These are phyloP conservation scores for Coniochaeta pulveracea DNA, from an alignment of 2,329 filamentous ascomycete genomes.

Conservation along the genomic window DNA sequence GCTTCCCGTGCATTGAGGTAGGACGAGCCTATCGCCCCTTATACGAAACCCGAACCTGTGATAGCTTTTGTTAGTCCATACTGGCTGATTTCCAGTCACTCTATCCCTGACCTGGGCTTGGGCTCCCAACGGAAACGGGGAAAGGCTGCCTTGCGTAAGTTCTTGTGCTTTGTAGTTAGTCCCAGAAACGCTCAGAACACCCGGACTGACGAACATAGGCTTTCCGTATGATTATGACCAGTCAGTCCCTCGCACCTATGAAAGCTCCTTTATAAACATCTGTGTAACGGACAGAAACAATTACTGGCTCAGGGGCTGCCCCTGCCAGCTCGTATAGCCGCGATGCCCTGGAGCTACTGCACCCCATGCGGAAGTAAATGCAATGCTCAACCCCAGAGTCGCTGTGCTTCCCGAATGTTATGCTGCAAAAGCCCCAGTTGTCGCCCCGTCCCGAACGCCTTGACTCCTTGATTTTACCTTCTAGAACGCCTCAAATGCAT, in stretches of 20 bases:
- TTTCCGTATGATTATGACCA: no score
- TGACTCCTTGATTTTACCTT: not conserved
- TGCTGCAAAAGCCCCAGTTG: not conserved
- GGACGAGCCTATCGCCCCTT: not conserved
- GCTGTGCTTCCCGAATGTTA: not conserved
- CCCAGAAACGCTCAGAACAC: not conserved
- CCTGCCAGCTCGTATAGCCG: not conserved
- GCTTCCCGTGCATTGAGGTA: not conserved
- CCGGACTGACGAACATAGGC: not conserved
- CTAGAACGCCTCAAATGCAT: not conserved
- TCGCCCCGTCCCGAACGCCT: no score
- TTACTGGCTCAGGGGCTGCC: constrained; percentile 2
- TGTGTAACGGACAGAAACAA: no score
- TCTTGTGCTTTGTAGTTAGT: not conserved
- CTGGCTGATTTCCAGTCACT: not conserved
- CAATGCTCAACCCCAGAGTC: constrained; percentile 1
- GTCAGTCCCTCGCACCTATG: no score
- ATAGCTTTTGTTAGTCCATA: not conserved
- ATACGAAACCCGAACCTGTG: no score
- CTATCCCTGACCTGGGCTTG: not conserved
- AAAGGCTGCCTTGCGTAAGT: not conserved
- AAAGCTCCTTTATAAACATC: not conserved
- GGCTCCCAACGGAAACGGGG: not conserved
- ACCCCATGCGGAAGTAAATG: not conserved
- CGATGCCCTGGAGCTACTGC: not conserved